Base-by-base conservation (phyloP, 441 rosid species). In the Adansonia madagascariensis region DNA sequence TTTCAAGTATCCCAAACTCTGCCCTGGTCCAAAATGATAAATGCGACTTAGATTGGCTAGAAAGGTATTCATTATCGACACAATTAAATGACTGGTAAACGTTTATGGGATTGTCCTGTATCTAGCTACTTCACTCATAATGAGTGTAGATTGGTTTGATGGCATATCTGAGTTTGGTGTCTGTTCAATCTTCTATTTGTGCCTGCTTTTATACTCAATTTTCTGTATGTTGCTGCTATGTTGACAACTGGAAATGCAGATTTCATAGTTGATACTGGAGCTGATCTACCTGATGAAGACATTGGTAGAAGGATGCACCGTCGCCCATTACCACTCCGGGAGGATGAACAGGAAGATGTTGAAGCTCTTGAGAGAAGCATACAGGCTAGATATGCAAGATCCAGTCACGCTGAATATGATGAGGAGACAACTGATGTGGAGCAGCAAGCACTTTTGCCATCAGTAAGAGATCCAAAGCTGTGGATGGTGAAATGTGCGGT, bases 401-500 rank as follows among this genome's bases (percentile, higher is more conserved):
- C 95, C 78, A 88, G 87, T 66, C 93, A 91, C 66, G 78, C 87
- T 39, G 99, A 94, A 61, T 93, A 94, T 82, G 98, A 96, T 75
- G 98, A 96, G 80, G 99, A 96, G 86, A 90, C 98, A 22, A 92
- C 95, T 50, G 97, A 94, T 50, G 99, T 96, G 47, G 99, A 94
- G 80, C 98, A 97, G 78, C 99, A 97, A 85, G 98, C 99, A 18
- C 97, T 97, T 71, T 84, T 97, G 84, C 99, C 99, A 15, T 94
- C 98, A 74, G 98, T 96, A 59, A 89, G 98, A 79, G 99, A 96
- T 89, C 97, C 98, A 20, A 96, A 96, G 85, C 81, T 97, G 75
- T 97, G 99, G 99, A 93, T 97, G 99, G 98, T 93, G 75, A 94
- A 97, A 84, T 97, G 99, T 85, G 98, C 92, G 92, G 99, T 94